Evolutionary conservation across 2,329 filamentous ascomycete species (phyloP).

Genomic region (Didymellaceae sp.): DNA sequence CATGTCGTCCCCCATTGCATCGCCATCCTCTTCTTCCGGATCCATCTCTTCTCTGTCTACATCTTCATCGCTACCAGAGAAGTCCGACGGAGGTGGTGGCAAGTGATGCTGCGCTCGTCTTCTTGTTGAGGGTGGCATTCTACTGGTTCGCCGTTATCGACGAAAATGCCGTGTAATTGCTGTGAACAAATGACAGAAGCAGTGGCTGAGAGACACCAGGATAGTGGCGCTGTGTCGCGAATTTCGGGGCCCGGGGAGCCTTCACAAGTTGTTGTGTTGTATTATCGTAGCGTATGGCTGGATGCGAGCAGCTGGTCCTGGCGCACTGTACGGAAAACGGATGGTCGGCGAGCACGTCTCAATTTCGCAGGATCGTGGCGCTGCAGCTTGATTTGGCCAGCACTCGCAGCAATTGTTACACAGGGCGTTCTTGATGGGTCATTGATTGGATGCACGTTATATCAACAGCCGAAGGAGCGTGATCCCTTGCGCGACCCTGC

Average conservation of each 20-base stretch:
- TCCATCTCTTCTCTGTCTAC: conserved; percentile 27
- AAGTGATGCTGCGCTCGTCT: conserved; percentile 28
- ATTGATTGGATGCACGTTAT: conserved; percentile 5
- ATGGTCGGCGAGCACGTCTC: conserved; percentile 12
- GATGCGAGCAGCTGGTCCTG: conserved; percentile 9
- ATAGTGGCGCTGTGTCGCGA: conserved; percentile 14
- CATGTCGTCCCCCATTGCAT: conserved; percentile 33
- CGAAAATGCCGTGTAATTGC: conserved; percentile 10
- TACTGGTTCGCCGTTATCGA: not conserved
- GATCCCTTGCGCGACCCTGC: conserved; percentile 8
- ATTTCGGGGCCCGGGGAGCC: conserved; percentile 15
- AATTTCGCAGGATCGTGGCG: conserved; percentile 20
- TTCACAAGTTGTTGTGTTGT: not conserved
- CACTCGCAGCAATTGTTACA: conserved; percentile 11
- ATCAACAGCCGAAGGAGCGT: conserved; percentile 3
- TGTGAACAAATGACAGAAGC: not conserved
- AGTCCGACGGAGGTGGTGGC: conserved; percentile 26
- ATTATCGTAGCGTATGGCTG: conserved; percentile 5
- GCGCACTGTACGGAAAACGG: not conserved
- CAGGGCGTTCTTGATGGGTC: conserved; percentile 2
- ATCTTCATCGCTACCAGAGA: conserved; percentile 40
- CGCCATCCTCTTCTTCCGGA: conserved; percentile 30
- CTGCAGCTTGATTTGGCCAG: conserved; percentile 1
- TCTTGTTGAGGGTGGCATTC: conserved; percentile 41
- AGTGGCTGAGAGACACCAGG: conserved; percentile 10